Base-by-base conservation (phyloP, 768 basidiomycete species). In the Russula abietina region DNA sequence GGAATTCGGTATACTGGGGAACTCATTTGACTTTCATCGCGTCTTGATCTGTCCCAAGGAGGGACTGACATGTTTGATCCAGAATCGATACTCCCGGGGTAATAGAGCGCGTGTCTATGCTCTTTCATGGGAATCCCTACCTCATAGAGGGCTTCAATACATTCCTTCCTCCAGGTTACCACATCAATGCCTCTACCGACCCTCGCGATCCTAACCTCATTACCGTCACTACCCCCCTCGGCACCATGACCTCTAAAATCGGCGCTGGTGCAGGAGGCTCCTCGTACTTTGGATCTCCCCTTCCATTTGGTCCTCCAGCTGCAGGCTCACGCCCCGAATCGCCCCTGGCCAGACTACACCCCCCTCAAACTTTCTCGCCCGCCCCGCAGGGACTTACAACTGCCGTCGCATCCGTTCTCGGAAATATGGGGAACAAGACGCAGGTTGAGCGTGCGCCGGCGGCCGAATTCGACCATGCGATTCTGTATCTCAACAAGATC, bases 61-160 rank as follows among this genome's bases (percentile, higher is more conserved):
- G 55, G 62, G 48, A 55, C 69, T 45, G 64, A 68, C 52, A 57
- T 57, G 55, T 28, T 30, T 60, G 33, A 16, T 32, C 36, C 76
- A 96, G 94, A 60, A 96, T 98, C 73, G 95, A 98, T 76, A 98
- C 95, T 0, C 95, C 95, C 10, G 94, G 94, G 57, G 95, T 98
- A 71, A 98, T 98, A 72, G 85, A 93, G 68, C 89, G 95, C 60
- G 95, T 98, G 59, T 96, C 94, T 8, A 83, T 82, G 68, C 85
- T 98, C 48, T 98, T 98, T 75, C 85, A 91, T 68, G 92, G 92
- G 8, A 91, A 95, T 73, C 91, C 89, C 6, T 72, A 79, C 58
- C 88, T 98, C 69, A 97, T 98, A 56, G 90, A 95, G 74, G 95
- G 95, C 24, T 98, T 98, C 84, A 98, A 98, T 76, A 97, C 95